Base-by-base conservation (phyloP, 108 stramenopile genomes). In the Nannochloropsis salina region DNA sequence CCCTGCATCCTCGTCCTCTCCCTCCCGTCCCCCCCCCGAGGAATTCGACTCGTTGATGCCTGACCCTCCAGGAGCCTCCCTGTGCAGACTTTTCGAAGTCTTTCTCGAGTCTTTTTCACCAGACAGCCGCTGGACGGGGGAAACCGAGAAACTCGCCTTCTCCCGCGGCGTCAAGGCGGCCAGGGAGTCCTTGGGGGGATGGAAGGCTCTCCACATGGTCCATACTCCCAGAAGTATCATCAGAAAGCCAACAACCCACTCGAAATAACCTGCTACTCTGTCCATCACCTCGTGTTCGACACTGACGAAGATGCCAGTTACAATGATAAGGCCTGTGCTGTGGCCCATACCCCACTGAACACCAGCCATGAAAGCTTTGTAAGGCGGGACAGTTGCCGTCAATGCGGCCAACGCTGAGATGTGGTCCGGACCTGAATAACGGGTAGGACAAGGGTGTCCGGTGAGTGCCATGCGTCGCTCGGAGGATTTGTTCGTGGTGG, bases 291-390 rank as follows among this genome's bases (percentile, higher is more conserved):
- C 86, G 45, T 82, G 82, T 41, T 86, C 83, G n/a, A 86, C 41
- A 51, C 22, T 41, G 44, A 86, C 83, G 83, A 86, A 86, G 11
- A 83, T 40, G 41, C 44, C 44, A 3, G 86, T 81, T 20, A 86
- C 83, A n/a, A 86, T 12, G 42, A 86, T 82, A 11, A 86, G 82
- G 41, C 86, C 86, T 18, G 86, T 42, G n/a, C 82, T 83, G 61
- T 86, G 86, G 12, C 86, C 86, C 21, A 86, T 5, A 12, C 86
- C 86, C 86, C 86, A 86, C 47, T 82, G 86, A 22, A 86, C 45
- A 10, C 86, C 86, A 21, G 83, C 42, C 9, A 61, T 11, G 47
- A 86, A 86, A 82, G 86, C 74, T 80, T 84, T 86, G 45, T 74
- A 86, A 41, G 86, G 83, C 4, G 86, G 61, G 61, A 74, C 61